Base-by-base conservation (phyloP, 352 stramenopile species). In the Phytopythium boreale region DNA sequence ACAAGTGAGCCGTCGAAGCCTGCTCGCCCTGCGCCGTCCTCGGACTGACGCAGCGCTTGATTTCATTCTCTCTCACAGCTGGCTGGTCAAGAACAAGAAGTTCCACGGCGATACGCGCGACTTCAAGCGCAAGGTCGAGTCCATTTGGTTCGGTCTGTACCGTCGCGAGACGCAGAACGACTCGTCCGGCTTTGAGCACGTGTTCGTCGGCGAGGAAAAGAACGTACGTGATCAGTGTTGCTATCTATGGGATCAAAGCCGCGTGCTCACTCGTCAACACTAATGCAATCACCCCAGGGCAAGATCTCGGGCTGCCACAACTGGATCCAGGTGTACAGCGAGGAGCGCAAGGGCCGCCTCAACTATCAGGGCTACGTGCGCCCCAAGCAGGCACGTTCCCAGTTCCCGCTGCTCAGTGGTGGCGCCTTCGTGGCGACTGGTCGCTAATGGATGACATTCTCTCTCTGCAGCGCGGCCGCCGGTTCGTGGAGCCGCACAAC, bases 291-390 rank as follows among this genome's bases (percentile, higher is more conserved):
- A 37, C 12, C 10, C 43, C 52, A 93, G 89, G 88, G 75, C 56
- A 87, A 97, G 68, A 84, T 98, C 49, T 88, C 72, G 19, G 95
- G 95, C 15, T 97, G 98, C 73, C 96, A 99, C 80, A 99, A 99
- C 77, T 99, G 96, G 96, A 91, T 99, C 60, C 91, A 98, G 65
- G 94, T 98, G 43, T 99, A 98, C 75, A 87, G 97, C 36, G 93
- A 98, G 69, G 96, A 99, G 76, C 90, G 95, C 70, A 82, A 84
- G 17, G 93, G 93, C 8, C 84, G 83, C 37, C 74, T 99, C 39
- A 86, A 99, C 79, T 99, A 98, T 75, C 79, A 83, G 39, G 96
- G 95, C 11, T 98, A 97, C 71, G 97, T 98, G 63, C 92, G 95
- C 27, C 95, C 86, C 19, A 89, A 89, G 65, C 80, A 88, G 64